These are phyloP conservation scores for Rhizopus sp. DNA, from an alignment of 371 early-diverging fungal genomes.

Conservation along the genomic window DNA sequence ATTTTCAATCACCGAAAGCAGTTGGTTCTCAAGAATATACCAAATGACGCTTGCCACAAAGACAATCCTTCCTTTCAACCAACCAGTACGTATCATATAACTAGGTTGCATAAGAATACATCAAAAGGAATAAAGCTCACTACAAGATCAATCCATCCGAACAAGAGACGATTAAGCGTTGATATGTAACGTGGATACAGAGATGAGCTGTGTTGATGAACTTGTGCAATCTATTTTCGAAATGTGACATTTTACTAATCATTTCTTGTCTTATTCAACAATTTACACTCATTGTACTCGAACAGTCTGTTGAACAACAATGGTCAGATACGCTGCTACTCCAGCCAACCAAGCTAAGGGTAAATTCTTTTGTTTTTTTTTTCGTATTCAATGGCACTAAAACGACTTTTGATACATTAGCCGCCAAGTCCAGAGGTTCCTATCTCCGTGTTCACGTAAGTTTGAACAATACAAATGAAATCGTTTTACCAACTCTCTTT, in stretches of 20 bases:
- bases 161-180: not conserved
- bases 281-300: not conserved
- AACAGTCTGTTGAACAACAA: slow-evolving; percentile 32
- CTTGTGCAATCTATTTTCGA: not conserved
- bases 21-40: not conserved
- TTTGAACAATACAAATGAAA: slow-evolving; percentile 6
- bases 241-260: not conserved
- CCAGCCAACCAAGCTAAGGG: slow-evolving; percentile 58
- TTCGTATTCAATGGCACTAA: not conserved
- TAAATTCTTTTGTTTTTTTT: slow-evolving; percentile 26
- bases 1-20: not conserved
- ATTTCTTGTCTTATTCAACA: slow-evolving; percentile 2
- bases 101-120: not conserved
- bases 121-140: not conserved
- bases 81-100: slow-evolving; percentile 4
- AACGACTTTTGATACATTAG: slow-evolving; percentile 37
- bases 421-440: slow-evolving; percentile 93
- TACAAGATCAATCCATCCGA: not conserved
- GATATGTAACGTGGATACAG: not conserved
- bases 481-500: not conserved
- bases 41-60: not conserved
- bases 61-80: slow-evolving; percentile 7
- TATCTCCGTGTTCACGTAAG: slow-evolving; percentile 95
- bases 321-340: slow-evolving; percentile 65
- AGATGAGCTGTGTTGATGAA: not conserved